A percentile compares a stretch with the other conserved stretches of the same genome.
Evolutionary conservation across 345 rosid species (phyloP).

Genomic region (Ceriops zippeliana): DNA sequence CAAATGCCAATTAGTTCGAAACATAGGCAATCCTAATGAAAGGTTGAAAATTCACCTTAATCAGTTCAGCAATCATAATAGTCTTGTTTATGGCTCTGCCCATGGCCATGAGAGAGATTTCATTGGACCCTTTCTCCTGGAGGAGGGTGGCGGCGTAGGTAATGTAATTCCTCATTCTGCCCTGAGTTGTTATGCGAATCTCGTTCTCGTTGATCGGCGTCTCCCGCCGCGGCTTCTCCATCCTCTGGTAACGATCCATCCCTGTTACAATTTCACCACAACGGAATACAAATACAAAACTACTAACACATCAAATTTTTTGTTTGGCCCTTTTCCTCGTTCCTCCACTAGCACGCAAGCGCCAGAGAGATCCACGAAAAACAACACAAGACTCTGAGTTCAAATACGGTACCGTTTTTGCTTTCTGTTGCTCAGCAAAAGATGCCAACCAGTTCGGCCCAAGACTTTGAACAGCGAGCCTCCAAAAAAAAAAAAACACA

Average conservation of each 20-base stretch:
- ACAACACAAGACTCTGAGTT: too few species aligned
- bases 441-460: too few species aligned
- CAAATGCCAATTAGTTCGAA: not conserved
- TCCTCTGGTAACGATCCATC: slow-evolving; percentile 54
- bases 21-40: not conserved
- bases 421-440: too few species aligned
- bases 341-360: too few species aligned
- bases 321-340: too few species aligned
- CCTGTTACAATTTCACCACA: not conserved
- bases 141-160: slow-evolving; percentile 47
- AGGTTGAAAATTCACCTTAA: slow-evolving; percentile 33
- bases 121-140: slow-evolving; percentile 44
- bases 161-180: slow-evolving; percentile 48
- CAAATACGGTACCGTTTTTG: too few species aligned
- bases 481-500: too few species aligned
- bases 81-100: slow-evolving; percentile 60
- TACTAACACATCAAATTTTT: too few species aligned
- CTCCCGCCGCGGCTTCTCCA: slow-evolving; percentile 46
- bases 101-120: slow-evolving; percentile 47
- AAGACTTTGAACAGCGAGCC: too few species aligned
- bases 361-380: too few species aligned
- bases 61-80: slow-evolving; percentile 43
- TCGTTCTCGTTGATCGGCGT: slow-evolving; percentile 47
- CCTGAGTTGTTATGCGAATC: slow-evolving; percentile 48
- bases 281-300: not conserved